Conservation (phyloP, 2,329 filamentous ascomycete genomes). For the Xylaria multiplex region DNA sequence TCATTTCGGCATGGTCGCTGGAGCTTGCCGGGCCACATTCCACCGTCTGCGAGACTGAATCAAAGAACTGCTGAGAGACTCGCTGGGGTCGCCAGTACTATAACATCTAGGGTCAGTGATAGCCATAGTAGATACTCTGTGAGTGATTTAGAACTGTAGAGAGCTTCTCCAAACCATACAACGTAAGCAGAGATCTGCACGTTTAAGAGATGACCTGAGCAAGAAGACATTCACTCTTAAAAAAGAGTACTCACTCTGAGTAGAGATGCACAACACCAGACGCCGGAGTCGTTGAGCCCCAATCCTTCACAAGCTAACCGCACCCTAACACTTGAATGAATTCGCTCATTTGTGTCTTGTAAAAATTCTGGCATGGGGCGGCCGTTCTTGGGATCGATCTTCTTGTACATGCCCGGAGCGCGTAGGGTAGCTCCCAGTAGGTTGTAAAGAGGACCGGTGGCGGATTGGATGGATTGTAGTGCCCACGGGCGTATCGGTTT, state of each 20-base stretch:
- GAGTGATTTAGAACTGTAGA: not conserved
- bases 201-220: not conserved
- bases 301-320: constrained; percentile 62
- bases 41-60: constrained; percentile 50
- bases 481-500: constrained; percentile 60
- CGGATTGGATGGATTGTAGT: constrained; percentile 57
- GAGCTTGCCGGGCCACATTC: constrained; percentile 35
- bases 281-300: constrained; percentile 58
- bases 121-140: not conserved
- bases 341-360: constrained; percentile 63
- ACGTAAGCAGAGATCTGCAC: not conserved
- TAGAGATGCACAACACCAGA: constrained; percentile 61
- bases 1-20: constrained; percentile 38
- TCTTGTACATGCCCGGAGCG: constrained; percentile 60
- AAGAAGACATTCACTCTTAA: not conserved
- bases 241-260: constrained; percentile 37
- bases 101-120: constrained; percentile 4
- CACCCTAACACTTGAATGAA: constrained; percentile 65
- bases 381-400: constrained; percentile 55
- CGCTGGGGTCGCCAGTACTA: constrained; percentile 56
- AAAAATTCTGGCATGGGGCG: constrained; percentile 54
- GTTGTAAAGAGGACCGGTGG: constrained; percentile 55
- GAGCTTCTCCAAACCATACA: not conserved
- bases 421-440: constrained; percentile 56
- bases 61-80: constrained; percentile 47